A percentile compares a stretch with the other conserved stretches of the same genome.
Evolutionary conservation across 495 filamentous ascomycete genomes (phyloP).

Genomic region (Aspergillus funiculosus): DNA sequence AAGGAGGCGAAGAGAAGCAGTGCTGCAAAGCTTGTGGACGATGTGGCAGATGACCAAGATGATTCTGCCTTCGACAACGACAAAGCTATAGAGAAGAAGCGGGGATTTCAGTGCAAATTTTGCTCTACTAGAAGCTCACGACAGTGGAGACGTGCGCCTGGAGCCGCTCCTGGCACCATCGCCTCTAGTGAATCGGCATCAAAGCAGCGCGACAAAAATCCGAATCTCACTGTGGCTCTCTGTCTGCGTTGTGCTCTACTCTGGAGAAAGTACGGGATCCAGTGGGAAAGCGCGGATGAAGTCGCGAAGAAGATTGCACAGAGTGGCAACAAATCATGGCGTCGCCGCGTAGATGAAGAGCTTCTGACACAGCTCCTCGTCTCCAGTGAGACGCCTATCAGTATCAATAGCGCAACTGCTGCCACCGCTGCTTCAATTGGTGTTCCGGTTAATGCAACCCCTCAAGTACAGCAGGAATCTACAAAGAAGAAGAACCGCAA

Average conservation of each 20-base stretch:
- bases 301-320: constrained; percentile 81
- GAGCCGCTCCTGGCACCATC: constrained; percentile 61
- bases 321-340: constrained; percentile 78
- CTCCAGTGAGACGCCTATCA: constrained; percentile 46
- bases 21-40: constrained; percentile 73
- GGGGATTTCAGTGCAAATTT: constrained; percentile 91
- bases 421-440: constrained; percentile 42
- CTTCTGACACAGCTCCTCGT: constrained; percentile 71
- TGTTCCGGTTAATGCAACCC: constrained; percentile 38
- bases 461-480: constrained; percentile 42
- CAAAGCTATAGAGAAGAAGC: constrained; percentile 73
- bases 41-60: constrained; percentile 87
- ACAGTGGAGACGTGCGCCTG: constrained; percentile 89
- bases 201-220: constrained; percentile 65
- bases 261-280: constrained; percentile 92
- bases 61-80: constrained; percentile 94
- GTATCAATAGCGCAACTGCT: constrained; percentile 41
- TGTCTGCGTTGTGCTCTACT: constrained; percentile 84
- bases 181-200: constrained; percentile 60
- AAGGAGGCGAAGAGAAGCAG: constrained; percentile 65
- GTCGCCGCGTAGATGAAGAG: constrained; percentile 85
- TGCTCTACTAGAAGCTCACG: constrained; percentile 71
- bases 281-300: constrained; percentile 94
- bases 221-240: constrained; percentile 72
- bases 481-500: constrained; percentile 58